Base-by-base conservation (phyloP, 106 monocot species). In the Chionographis japonica region DNA sequence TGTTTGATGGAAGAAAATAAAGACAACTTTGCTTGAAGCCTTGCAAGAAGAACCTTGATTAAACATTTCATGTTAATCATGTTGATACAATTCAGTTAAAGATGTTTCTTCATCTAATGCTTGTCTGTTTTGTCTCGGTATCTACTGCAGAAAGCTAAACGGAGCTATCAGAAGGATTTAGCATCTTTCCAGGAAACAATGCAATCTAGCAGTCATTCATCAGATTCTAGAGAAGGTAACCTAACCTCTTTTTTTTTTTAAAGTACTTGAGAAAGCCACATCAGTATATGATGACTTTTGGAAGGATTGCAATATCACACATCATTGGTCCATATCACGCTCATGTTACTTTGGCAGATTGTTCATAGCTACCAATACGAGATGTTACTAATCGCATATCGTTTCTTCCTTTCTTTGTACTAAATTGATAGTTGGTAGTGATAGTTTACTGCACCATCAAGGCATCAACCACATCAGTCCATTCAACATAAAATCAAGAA, bases 151-250 rank as follows among this genome's bases (percentile, higher is more conserved):
- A 95, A 89, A 92, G 95, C 95, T 6, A 89, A 80, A 61, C 76
- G 77, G 14, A 89, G 95, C 72, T 97, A 97, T 74, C 89, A 92
- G 71, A 97, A 89, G 55, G 95, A 97, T 77, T 52, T 92, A 50
- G 76, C 78, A 56, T 69, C 90, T 37, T 94, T 94, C 39, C 36
- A 73, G 42, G 82, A 80, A 63, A 56, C 70, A 1, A 62, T 76
- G 41, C 49, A 60, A 67, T 78, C 78, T 13, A 54, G 50, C 50
- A 65, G 55, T 40, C 61, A 63, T 17, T 16, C 67, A 69, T 17
- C 76, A 77, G 58, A 75, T 53, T 54, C 80, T 67, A 66, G 74
- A 76, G 74, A 63, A 70, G 67, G 63, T 74, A 62, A 65, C 67
- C 8, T 60, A 57, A 7, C 16, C 37, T 19, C 65, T 66, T 12